These are phyloP conservation scores for Canna indica DNA, from an alignment of 176 grass and related monocot species.

Conservation along the genomic window DNA sequence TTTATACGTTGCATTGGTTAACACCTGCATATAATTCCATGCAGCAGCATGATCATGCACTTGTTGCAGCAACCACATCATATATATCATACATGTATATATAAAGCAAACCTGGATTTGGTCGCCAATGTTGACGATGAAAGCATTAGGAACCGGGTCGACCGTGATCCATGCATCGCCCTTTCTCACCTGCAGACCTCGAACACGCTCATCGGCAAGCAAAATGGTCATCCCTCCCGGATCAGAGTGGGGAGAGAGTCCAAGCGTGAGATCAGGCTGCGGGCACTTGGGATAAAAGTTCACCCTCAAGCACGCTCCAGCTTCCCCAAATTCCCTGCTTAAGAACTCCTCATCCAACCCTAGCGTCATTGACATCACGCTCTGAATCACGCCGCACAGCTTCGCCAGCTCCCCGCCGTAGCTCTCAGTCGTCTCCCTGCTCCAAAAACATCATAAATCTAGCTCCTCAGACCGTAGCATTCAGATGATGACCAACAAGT, in stretches of 20 bases:
- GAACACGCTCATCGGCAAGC: neutral
- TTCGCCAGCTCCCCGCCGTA: neutral
- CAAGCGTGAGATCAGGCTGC: conserved; percentile 1
- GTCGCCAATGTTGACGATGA: neutral
- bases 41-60: too few species aligned
- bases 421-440: neutral
- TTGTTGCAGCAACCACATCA: too few species aligned
- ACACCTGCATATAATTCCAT: conserved; percentile 25
- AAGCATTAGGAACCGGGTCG: neutral
- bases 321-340: neutral
- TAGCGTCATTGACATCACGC: neutral
- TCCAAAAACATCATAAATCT: too few species aligned
- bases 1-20: conserved; percentile 42
- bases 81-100: too few species aligned
- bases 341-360: neutral
- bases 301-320: neutral
- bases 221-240: neutral
- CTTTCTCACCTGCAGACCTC: neutral
- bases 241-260: neutral
- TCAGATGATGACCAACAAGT: too few species aligned
- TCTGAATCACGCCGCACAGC: neutral
- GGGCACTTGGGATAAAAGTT: conserved; percentile 2
- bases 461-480: too few species aligned
- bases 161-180: neutral
- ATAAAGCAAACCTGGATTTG: conserved; percentile 2